Base-by-base conservation (phyloP, 2,329 filamentous ascomycete genomes). In the Leptographium flavum region DNA sequence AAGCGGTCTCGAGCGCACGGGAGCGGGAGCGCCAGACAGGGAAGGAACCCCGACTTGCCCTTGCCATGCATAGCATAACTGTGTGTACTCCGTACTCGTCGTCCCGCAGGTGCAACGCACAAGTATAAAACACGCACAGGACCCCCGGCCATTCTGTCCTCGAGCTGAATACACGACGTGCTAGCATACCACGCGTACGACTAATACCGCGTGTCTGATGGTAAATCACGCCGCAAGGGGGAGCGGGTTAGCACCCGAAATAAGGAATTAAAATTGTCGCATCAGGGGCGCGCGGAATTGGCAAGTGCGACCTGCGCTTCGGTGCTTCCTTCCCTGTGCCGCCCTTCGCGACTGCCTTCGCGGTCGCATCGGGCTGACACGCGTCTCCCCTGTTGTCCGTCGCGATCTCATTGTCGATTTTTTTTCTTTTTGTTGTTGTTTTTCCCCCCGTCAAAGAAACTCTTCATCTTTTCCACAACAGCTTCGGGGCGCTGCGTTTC, bases 1-100 rank as follows among this genome's bases (percentile, higher is more conserved):
- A 28, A 28, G 30, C 39, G 39, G 39, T 19, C 25, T 28, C 39
- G 23, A 42, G 38, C 14, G 19, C 19, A 36, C 47, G 47, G 47
- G 47, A 49, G 41, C 47, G 47, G 47, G 47, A 45, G 42, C 47
- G 44, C 44, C 47, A 43, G 28, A 11, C 8, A 28, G 41, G 23
- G 28, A 35, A 43, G 39, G 25, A 32, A 42, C 17, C 19, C 25
- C 25, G 22, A 17, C 7, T n/a, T 39, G 15, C 28, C 21, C 25
- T 27, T 28, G n/a, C 21, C 25, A 5, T 19, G 25, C n/a, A 7
- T 19, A 9, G 27, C 27, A 28, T 28, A 13, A 39, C n/a, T n/a
- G n/a, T n/a, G n/a, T n/a, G n/a, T n/a, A n/a, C n/a, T n/a, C n/a
- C n/a, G n/a, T n/a, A n/a, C n/a, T n/a, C n/a, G n/a, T n/a, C n/a